Conservation (phyloP, 805 yeast species). For the Kazachstania kunashirensis region DNA sequence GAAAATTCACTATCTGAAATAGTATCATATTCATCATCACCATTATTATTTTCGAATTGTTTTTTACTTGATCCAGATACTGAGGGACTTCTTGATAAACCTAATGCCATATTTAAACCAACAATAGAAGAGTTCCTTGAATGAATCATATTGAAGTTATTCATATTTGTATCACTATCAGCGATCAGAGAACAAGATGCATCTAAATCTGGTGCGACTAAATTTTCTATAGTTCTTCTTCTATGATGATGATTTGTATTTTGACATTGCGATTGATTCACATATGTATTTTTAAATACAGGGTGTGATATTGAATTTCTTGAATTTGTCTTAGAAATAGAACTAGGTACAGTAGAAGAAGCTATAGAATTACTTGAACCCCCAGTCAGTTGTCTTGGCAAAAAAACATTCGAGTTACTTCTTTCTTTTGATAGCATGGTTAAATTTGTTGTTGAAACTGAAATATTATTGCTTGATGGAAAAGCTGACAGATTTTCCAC, state of each 20-base stretch:
- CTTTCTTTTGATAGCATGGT: constrained; percentile 1
- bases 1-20: constrained; percentile 8
- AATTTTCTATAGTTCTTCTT: constrained; percentile 47
- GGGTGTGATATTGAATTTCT: not conserved
- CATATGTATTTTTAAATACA: not conserved
- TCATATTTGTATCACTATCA: constrained; percentile 47
- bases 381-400: constrained; percentile 5
- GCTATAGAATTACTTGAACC: constrained; percentile 4
- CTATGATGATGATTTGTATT: constrained; percentile 16
- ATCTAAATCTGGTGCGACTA: constrained; percentile 73
- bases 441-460: constrained; percentile 4
- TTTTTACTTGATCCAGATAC: constrained; percentile 1
- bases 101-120: constrained; percentile 34
- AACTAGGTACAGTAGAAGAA: constrained; percentile 1
- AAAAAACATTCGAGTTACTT: constrained; percentile 5
- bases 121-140: constrained; percentile 49
- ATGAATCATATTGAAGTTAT: constrained; percentile 62
- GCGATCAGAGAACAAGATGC: constrained; percentile 61
- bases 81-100: constrained; percentile 29
- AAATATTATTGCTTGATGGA: constrained; percentile 5
- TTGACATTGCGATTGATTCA: not conserved
- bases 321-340: not conserved
- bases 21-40: not conserved
- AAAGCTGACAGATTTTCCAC: constrained; percentile 46
- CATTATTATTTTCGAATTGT: not conserved